A percentile compares a stretch with the other conserved stretches of the same genome.
These are phyloP conservation scores for Trypanosoma grayi DNA, from an alignment of 208 protist species.

Conservation along the genomic window DNA sequence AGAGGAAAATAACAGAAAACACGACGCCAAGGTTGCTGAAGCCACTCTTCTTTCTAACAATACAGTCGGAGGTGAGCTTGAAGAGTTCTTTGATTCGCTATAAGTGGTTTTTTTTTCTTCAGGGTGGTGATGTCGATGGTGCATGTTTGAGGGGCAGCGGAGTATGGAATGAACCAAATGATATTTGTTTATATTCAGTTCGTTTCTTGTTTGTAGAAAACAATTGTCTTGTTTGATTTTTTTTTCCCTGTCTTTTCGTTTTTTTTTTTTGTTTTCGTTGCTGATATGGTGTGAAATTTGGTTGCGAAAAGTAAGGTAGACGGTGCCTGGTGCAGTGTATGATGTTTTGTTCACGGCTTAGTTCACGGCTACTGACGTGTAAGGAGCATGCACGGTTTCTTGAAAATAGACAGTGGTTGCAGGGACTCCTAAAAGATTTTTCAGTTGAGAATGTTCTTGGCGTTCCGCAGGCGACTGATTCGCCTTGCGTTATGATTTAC, in stretches of 20 bases:
- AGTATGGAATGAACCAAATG: too few relatives aligned
- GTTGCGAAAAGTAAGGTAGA: too few relatives aligned
- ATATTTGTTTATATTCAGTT: neutral
- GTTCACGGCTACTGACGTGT: conserved; percentile 15
- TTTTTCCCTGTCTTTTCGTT: neutral
- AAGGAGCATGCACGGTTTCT: conserved; percentile 26
- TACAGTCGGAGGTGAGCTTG: conserved; percentile 36
- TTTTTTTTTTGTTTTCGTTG: neutral
- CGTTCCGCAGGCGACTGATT: neutral
- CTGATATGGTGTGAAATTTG: neutral
- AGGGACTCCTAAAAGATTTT: conserved; percentile 30
- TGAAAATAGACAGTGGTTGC: conserved; percentile 24
- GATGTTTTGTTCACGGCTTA: conserved; percentile 5
- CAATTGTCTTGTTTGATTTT: neutral
- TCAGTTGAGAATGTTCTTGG: conserved; percentile 11
- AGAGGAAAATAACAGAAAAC: conserved; percentile 15
- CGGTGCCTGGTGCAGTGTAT: conserved; percentile 5
- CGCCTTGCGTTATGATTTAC: conserved; percentile 60
- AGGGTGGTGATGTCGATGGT: too few relatives aligned
- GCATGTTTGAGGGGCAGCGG: too few relatives aligned
- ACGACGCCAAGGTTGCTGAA: conserved; percentile 46
- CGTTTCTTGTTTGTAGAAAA: neutral
- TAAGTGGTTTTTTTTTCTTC: conserved; percentile 9
- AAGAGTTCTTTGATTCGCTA: conserved; percentile 61
- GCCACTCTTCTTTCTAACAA: conserved; percentile 36